Base-by-base conservation (phyloP, 129 eudicot species). In the Arctium minus region DNA sequence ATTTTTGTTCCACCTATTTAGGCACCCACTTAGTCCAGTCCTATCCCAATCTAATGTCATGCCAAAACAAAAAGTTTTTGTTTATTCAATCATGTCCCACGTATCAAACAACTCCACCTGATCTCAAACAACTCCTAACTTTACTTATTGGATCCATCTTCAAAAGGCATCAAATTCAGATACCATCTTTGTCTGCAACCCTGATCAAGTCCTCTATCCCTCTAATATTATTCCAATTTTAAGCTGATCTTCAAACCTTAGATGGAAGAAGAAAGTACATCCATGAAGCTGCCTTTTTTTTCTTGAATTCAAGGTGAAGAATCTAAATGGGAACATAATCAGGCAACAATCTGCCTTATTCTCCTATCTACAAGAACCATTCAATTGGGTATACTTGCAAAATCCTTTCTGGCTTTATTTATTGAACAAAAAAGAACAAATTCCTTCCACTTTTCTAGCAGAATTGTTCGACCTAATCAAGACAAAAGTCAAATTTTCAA, bases 401-500 rank as follows among this genome's bases (percentile, higher is more conserved):
- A 72, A 72, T 78, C 74, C 79, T 72, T 74, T 50, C 70, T 4
- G 8, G 42, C 81, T 68, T 76, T 82, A 80, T 68, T 46, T 53
- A 32, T 18, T 72, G 15, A 33, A 22, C 12, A 67, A 22, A 78
- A 76, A 68, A 4, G 35, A 72, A 73, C 40, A 73, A 56, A 35
- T 83, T 72, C 44, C 33, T 78, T 78, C 79, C 39, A 84, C 87
- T 84, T 84, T 72, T 38, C 12, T n/a, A 76, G 18, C 77, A 78
- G 3, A 72, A 32, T 38, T 62, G 46, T 73, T 79, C 77, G 3
- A 65, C 42, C 80, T 65, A 67, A 79, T 72, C 71, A 32, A 44
- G 22, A 40, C 27, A 39, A 73, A 84, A 72, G 74, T 8, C 39
- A 77, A 33, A 3, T 46, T 38, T 56, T 7, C 29, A 71, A 71